Percentiles rank a stretch among this genome's conserved stretches.
phyloP scores from a whole-genome alignment of 768 basidiomycete genomes.

The Xerocomellus chrysenteron region DNA sequence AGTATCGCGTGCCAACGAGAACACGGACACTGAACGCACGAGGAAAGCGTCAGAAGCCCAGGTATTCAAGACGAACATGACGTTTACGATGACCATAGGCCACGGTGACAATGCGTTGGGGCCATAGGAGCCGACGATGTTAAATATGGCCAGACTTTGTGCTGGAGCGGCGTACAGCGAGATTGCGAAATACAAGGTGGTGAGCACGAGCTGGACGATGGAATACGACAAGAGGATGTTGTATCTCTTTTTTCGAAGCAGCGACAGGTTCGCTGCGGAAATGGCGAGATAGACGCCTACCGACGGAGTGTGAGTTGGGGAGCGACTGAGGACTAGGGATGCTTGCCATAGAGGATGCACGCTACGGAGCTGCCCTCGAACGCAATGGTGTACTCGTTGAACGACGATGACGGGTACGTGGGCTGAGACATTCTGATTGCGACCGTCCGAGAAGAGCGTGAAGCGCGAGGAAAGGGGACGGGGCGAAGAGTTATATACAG shows the following conservation, averaged over 20 bases:
- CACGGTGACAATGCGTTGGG: slow-evolving; percentile 17
- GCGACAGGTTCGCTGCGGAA: slow-evolving; percentile 5
- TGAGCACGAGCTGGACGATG: slow-evolving; percentile 16
- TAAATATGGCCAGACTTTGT: slow-evolving; percentile 10
- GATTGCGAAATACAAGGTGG: slow-evolving; percentile 18
- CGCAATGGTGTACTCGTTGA: slow-evolving; percentile 21
- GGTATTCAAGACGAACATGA: slow-evolving; percentile 19
- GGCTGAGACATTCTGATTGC: slow-evolving; percentile 15
- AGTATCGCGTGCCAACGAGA: neutral
- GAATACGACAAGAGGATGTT: slow-evolving; percentile 13
- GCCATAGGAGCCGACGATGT: slow-evolving; percentile 1
- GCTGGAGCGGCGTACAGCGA: slow-evolving; percentile 20
- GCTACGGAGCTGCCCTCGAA: slow-evolving; percentile 22
- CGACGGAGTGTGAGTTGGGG: neutral
- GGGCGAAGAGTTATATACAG: slow-evolving; percentile 5
- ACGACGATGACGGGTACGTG: slow-evolving; percentile 9
- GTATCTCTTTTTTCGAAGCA: slow-evolving; percentile 19
- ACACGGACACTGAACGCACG: slow-evolving; percentile 4
- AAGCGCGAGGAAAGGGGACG: neutral
- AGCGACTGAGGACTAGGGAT: neutral
- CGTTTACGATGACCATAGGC: slow-evolving; percentile 11
- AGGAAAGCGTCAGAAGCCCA: slow-evolving; percentile 25
- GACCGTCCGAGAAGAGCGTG: neutral
- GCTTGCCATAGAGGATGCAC: slow-evolving; percentile 19
- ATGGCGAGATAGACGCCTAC: slow-evolving; percentile 18